Conservation (phyloP, 1,139 yeast species). For the Diutina ranongensis region DNA sequence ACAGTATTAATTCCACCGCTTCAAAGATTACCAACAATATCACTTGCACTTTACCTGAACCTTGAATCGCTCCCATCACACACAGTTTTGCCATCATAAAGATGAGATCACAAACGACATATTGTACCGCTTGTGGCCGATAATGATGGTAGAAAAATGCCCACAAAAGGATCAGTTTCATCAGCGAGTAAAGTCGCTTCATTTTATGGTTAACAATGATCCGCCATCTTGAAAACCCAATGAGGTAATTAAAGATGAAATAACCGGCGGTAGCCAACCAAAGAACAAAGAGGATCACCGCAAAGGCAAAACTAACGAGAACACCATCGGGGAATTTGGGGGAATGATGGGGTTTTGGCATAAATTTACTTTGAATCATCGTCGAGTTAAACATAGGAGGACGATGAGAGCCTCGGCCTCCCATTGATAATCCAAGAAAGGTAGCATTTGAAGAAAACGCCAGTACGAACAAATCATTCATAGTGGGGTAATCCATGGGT, state of each 20-base stretch:
- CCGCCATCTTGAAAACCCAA: constrained; percentile 14
- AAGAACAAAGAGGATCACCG: constrained; percentile 20
- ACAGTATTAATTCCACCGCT: constrained; percentile 18
- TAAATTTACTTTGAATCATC: too few species aligned
- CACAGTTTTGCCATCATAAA: constrained; percentile 22
- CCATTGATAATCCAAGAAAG: background rate
- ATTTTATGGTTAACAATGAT: constrained; percentile 15
- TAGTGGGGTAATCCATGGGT: background rate
- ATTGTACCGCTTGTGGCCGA: constrained; percentile 31
- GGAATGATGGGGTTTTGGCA: too few species aligned
- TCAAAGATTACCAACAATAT: constrained; percentile 26
- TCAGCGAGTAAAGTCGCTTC: constrained; percentile 34
- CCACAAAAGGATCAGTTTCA: constrained; percentile 37
- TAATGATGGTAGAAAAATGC: constrained; percentile 32
- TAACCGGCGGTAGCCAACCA: constrained; percentile 22
- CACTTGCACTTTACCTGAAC: constrained; percentile 34
- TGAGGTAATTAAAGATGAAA: constrained; percentile 23
- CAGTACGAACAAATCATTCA: background rate
- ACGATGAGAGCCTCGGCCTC: too few species aligned
- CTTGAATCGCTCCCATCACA: constrained; percentile 33
- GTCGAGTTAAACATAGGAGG: too few species aligned
- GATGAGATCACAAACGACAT: constrained; percentile 23
- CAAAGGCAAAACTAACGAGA: constrained; percentile 14
- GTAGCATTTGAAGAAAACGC: background rate
- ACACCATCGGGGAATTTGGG: background rate